phyloP scores from a whole-genome alignment of 768 basidiomycete species.

The Wakefieldia striispora region DNA sequence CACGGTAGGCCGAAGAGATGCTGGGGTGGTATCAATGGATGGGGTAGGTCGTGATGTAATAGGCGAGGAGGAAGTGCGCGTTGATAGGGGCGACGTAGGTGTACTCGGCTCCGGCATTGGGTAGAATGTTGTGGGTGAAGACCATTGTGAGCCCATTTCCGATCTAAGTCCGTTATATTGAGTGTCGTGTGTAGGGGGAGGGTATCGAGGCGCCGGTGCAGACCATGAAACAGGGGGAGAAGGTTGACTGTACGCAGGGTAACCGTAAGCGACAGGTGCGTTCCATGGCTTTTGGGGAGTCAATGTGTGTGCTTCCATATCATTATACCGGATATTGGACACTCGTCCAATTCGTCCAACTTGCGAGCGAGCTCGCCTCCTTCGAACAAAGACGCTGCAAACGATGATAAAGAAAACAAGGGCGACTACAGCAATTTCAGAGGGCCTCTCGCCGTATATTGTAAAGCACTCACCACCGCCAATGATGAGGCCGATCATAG shows the following conservation, averaged over 20 bases:
- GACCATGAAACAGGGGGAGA: background rate
- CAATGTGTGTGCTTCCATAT: background rate
- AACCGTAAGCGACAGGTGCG: background rate
- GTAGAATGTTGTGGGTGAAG: background rate
- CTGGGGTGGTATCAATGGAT: background rate
- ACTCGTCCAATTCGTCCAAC: background rate
- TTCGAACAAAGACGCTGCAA: background rate
- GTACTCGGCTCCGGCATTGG: background rate
- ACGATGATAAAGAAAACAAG: background rate
- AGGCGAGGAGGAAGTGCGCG: background rate
- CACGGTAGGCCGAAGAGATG: constrained; percentile 3
- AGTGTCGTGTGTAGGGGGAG: constrained; percentile 4
- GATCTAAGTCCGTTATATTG: background rate
- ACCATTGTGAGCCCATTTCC: background rate
- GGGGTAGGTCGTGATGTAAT: constrained; percentile 1
- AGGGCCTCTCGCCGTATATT: background rate
- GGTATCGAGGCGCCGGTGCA: constrained; percentile 4
- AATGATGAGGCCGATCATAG: background rate
- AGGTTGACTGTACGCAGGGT: background rate
- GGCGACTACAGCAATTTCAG: constrained; percentile 6
- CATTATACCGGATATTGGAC: rapidly evolving
- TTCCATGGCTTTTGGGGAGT: constrained; percentile 1
- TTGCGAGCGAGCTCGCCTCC: constrained; percentile 1
- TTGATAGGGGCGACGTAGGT: background rate
- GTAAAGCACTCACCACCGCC: constrained; percentile 10